Percentiles rank a stretch among this genome's conserved stretches.
phyloP scores from a whole-genome alignment of 2,329 filamentous ascomycete species.

The Phoma sp. region DNA sequence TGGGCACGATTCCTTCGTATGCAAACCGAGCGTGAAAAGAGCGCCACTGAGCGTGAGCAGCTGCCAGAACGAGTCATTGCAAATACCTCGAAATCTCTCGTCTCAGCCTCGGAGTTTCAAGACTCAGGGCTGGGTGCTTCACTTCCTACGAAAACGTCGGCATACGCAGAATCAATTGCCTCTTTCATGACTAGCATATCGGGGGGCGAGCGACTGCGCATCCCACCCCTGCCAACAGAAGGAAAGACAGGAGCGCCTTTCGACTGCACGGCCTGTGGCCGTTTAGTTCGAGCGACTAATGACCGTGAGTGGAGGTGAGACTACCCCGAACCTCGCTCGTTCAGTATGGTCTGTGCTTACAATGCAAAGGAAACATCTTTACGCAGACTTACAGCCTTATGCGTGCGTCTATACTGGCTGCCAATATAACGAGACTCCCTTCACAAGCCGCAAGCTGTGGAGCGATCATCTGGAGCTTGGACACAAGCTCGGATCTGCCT shows the following conservation, averaged over 20 bases:
- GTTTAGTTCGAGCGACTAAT: slow-evolving; percentile 15
- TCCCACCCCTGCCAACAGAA: slow-evolving; percentile 27
- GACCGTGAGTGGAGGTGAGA: slow-evolving; percentile 31
- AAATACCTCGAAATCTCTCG: no score
- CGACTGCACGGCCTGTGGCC: slow-evolving; percentile 29
- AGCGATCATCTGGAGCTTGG: slow-evolving; percentile 25
- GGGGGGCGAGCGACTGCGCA: slow-evolving; percentile 14
- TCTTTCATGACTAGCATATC: slow-evolving; percentile 26
- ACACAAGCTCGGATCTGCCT: slow-evolving; percentile 24
- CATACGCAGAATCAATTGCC: slow-evolving; percentile 26
- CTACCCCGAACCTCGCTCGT: not conserved
- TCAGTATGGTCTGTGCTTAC: not conserved
- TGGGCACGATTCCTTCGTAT: slow-evolving; percentile 31
- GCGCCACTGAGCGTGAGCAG: no score
- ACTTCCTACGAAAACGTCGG: slow-evolving; percentile 9
- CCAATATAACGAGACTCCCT: slow-evolving; percentile 17
- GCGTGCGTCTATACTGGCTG: slow-evolving; percentile 26
- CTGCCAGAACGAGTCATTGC: no score
- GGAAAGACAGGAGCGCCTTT: slow-evolving; percentile 26
- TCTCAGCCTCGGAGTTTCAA: slow-evolving; percentile 24
- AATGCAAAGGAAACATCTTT: slow-evolving; percentile 29
- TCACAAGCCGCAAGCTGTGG: slow-evolving; percentile 23
- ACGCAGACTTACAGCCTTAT: slow-evolving; percentile 29
- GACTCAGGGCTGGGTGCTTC: slow-evolving; percentile 33
- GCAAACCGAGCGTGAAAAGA: slow-evolving; percentile 10